Evolutionary conservation across 2,329 filamentous ascomycete species (phyloP), one percentile per base, ranked within the genome.

Genomic region (Diaporthe sp.): DNA sequence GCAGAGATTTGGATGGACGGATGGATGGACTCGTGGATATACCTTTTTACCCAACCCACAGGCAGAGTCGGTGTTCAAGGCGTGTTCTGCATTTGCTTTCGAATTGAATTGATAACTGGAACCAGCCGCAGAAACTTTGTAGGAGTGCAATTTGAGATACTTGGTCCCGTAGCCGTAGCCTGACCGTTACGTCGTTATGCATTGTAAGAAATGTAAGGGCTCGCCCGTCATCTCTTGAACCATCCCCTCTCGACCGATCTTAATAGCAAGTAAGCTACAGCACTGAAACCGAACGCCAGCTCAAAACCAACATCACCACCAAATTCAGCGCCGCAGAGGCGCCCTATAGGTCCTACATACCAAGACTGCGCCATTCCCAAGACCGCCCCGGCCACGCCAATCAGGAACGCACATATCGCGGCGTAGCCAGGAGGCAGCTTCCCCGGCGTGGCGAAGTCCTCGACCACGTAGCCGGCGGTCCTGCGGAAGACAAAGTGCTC

Each of bases 401-500:
- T 89, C 78, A 85, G 85, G 82, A 94, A 94, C 0, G 92, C 91
- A 2, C 86, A 77, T 15, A 91, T 78, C 6, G 93, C 92, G 0
- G 93, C 92, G 66, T 92, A 86, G 13, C 92, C 90, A 0, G 89
- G 86, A 0, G 93, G 92, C 0, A 95, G 87, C 68, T 87, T 88
- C 0, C 83, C 80, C 0, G 88, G 87, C 72, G 89, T 85, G 77
- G 91, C 87, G 81, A 93, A 94, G 76, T 87, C 81, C 55, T 89
- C 87, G 0, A 88, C 84, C n/a, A 83, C 80, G 81, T 94, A 95
- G 12, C 90, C 90, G 22, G 30, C 8, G 2, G 76, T 72, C 77
- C 93, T 89, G 3, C 89, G 90, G 86, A 92, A 94, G 80, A 93
- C 78, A 79, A 94, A 89, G 83, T 95, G 93, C 72, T 95, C 93